Evolutionary conservation across 1,284 basidiomycete species (phyloP), one percentile per base, ranked within the genome.

Genomic region (Marasmius oreades): DNA sequence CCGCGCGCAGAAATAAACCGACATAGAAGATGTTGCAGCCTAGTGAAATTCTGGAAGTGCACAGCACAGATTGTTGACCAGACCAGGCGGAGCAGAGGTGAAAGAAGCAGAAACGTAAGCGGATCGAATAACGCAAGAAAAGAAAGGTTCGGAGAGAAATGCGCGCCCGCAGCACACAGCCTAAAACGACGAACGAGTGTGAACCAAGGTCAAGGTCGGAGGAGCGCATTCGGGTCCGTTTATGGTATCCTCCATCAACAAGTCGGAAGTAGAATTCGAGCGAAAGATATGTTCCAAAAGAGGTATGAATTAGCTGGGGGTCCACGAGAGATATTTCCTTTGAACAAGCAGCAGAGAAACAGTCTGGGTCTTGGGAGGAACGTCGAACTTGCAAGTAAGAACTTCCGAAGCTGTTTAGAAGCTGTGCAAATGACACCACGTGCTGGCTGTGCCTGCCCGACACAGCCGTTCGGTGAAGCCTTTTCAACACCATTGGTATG

Each of bases 401-500:
- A 37, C 36, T 37, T 11, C 36, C 36, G 36, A 31, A 31, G 11
- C 39, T 16, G 14, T 42, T n/a, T n/a, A n/a, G 16, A 42, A 42
- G 39, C 39, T 7, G 39, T 42, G 39, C 39, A 20, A n/a, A 42
- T 42, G 20, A 7, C 39, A 42, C n/a, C 39, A 42, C 39, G 39
- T 42, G 39, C 7, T 20, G 39, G 39, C 39, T 42, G 39, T 42
- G 39, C 39, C 16, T 18, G 10, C 2, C n/a, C 36, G n/a, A 12
- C n/a, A n/a, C 10, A 31, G 28, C 28, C 10, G 28, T 31, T 31
- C 44, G 16, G 28, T 33, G 22, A 24, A 18, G 14, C 37, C 24
- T 23, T 10, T 44, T 26, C 51, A 45, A 26, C n/a, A 16, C 22
- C 18, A 20, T 23, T 26, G 33, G 14, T 42, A 66, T 66, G 65